These are phyloP conservation scores for Blastobotrys indianensis DNA, from an alignment of 1,139 yeast genomes.

Conservation along the genomic window DNA sequence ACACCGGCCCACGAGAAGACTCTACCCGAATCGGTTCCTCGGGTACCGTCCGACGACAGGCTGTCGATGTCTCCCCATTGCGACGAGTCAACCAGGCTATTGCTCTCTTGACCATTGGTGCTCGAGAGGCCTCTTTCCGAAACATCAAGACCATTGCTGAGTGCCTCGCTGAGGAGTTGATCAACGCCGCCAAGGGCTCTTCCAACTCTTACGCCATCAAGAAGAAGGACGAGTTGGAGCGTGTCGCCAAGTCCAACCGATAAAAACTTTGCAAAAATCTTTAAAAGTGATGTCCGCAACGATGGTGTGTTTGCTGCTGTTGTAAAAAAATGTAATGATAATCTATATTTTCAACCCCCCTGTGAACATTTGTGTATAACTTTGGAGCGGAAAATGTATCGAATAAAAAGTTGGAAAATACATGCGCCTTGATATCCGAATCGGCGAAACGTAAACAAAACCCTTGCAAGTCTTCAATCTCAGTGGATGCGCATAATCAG, in stretches of 20 bases:
- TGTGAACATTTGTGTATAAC: too few relatives aligned
- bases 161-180: conserved; percentile 99
- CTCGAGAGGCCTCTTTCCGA: conserved; percentile 99
- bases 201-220: conserved; percentile 99
- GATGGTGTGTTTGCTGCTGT: too few relatives aligned
- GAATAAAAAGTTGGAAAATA: too few relatives aligned
- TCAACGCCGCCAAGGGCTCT: conserved; percentile 99
- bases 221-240: conserved; percentile 26
- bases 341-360: too few relatives aligned
- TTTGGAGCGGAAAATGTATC: too few relatives aligned
- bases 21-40: conserved; percentile 99
- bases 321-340: too few relatives aligned
- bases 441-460: too few relatives aligned
- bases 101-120: conserved; percentile 97
- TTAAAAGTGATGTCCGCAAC: too few relatives aligned
- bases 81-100: conserved; percentile 99
- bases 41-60: conserved; percentile 99
- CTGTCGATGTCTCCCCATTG: conserved; percentile 99
- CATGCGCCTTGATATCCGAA: too few relatives aligned
- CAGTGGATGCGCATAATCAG: too few relatives aligned
- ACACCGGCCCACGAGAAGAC: conserved; percentile 99
- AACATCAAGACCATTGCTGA: conserved; percentile 99
- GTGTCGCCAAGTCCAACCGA: conserved; percentile 7
- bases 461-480: too few relatives aligned
- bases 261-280: neutral